These are phyloP conservation scores for Artemisia argyi DNA, from an alignment of 129 eudicot species.

Conservation along the genomic window DNA sequence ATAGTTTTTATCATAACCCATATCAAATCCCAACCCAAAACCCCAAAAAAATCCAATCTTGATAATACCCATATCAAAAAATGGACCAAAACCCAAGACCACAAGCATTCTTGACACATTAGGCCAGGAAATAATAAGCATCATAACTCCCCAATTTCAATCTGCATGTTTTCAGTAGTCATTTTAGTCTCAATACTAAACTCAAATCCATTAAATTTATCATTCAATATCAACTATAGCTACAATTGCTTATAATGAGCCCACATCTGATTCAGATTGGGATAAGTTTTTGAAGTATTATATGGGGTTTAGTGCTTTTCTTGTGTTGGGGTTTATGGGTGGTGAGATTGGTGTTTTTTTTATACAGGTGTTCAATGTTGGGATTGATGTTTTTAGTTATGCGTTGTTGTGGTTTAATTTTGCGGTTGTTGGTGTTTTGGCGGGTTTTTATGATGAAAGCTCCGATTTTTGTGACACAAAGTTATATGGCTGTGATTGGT, in stretches of 20 bases:
- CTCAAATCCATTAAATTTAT: slow-evolving; percentile 31
- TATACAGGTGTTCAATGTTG: slow-evolving; percentile 46
- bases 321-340: slow-evolving; percentile 90
- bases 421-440: slow-evolving; percentile 84
- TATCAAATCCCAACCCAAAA: not conserved
- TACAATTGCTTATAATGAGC: slow-evolving; percentile 74
- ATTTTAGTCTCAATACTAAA: slow-evolving; percentile 62
- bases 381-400: slow-evolving; percentile 63
- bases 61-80: not conserved
- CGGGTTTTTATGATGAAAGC: slow-evolving; percentile 81
- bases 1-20: no score
- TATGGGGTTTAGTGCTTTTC: slow-evolving; percentile 91
- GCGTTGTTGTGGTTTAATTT: slow-evolving; percentile 60
- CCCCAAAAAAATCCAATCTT: no score
- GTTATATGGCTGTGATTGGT: slow-evolving; percentile 85
- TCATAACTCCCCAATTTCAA: slow-evolving; percentile 93
- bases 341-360: slow-evolving; percentile 72
- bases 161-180: slow-evolving; percentile 86
- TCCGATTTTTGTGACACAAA: slow-evolving; percentile 83
- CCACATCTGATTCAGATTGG: slow-evolving; percentile 76
- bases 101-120: slow-evolving; percentile 61
- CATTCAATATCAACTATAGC: slow-evolving; percentile 69
- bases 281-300: slow-evolving; percentile 92
- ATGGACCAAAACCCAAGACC: slow-evolving; percentile 56
- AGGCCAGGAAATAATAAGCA: slow-evolving; percentile 93